A percentile compares a stretch with the other conserved stretches of the same genome.
Evolutionary conservation across 345 rosid genomes (phyloP).

Genomic region (Pistacia atlantica): DNA sequence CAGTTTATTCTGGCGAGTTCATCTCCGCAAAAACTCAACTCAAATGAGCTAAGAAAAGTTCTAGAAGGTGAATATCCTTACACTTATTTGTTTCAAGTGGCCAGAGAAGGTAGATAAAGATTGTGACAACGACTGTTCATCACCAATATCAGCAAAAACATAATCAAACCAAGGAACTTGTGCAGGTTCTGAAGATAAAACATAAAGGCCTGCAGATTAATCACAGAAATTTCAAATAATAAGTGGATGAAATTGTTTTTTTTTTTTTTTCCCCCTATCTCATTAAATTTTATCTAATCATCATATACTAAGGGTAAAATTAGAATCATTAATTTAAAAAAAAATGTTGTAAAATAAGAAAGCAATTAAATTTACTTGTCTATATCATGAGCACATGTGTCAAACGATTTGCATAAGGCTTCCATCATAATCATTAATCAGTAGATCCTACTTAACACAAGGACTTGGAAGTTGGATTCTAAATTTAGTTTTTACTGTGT

Average conservation of each 20-base stretch:
- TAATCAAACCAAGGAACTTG: conserved; percentile 92
- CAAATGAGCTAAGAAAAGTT: conserved; percentile 13
- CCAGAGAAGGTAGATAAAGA: conserved; percentile 96
- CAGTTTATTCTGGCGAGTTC: conserved; percentile 4
- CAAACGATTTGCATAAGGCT: background rate
- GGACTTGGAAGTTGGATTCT: background rate
- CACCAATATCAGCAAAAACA: conserved; percentile 93
- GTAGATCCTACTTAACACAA: background rate
- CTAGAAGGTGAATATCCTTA: conserved; percentile 41
- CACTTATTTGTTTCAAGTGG: conserved; percentile 88
- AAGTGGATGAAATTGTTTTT: too few species aligned
- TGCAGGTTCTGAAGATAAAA: conserved; percentile 82
- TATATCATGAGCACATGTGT: background rate
- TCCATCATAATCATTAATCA: background rate
- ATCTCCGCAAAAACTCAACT: conserved; percentile 5
- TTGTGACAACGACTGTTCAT: conserved; percentile 89
- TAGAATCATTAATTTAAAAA: too few species aligned
- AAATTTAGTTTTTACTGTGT: background rate
- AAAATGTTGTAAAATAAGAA: too few species aligned
- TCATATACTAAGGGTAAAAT: too few species aligned
- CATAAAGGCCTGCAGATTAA: conserved; percentile 68
- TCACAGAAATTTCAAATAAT: background rate
- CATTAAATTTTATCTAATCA: too few species aligned
- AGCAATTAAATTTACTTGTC: too few species aligned
- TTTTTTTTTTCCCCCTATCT: too few species aligned